Evolutionary conservation across 2,329 filamentous ascomycete genomes (phyloP), one percentile per base, ranked within the genome.

Genomic region (Aureobasidium sp.): DNA sequence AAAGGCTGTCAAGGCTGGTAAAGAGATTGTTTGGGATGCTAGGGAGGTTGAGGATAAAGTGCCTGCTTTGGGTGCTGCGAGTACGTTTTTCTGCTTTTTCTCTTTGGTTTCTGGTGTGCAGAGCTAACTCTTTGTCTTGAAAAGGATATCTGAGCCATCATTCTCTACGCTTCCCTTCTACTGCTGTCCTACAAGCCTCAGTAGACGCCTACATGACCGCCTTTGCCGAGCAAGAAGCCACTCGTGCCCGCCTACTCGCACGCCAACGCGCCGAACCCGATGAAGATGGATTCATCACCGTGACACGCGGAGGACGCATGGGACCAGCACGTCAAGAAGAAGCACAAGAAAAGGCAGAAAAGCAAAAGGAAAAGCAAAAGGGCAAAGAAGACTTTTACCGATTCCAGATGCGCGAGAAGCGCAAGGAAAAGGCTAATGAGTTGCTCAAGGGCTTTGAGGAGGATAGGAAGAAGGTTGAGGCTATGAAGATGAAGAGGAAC

Each of bases 201-300:
- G 87, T 96, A 27, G 91, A 97, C 70, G 85, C 87, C 39, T 97
- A 91, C 79, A 96, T 97, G 82, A 82, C 84, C 26, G 80, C 86
- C n/a, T 97, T 91, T 77, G 73, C 75, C 29, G 74, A 88, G 81
- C 77, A 83, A 71, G 77, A 90, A 80, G 77, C 89, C 83, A 80
- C 85, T 74, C 76, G 87, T 80, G 75, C 87, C 79, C 68, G 82
- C 70, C 66, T 86, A 78, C 76, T 81, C 79, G 71, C 88, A 77
- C 71, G 83, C 61, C 78, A 87, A 64, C 85, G 90, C 64, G 87
- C 88, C 67, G 87, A 91, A 69, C 91, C 93, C 0, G 94, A 99
- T 73, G 92, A 91, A 70, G 94, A 99, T 74, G 94, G 94, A 1
- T 99, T 99, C 73, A 83, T 97, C 53, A 97, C 92, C 3, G 94